Evolutionary conservation across 2,329 filamentous ascomycete species (phyloP).

Genomic region (Ophiostoma angusticollis): DNA sequence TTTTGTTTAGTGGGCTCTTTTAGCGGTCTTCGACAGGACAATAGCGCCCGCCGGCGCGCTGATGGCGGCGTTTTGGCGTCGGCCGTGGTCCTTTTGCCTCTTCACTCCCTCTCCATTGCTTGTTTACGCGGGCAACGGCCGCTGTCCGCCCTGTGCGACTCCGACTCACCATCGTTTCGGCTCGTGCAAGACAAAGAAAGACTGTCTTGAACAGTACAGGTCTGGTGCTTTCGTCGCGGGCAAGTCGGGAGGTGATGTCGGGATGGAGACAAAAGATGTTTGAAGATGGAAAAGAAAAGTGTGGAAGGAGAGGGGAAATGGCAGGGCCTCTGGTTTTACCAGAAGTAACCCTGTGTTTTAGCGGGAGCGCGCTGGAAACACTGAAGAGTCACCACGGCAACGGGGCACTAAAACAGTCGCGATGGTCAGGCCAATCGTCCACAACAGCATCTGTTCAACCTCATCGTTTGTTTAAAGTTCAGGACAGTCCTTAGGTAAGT

Average conservation of each 20-base stretch:
- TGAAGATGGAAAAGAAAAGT: not conserved
- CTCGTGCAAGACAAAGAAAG: not conserved
- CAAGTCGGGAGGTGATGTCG: not conserved
- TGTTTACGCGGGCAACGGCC: conserved; percentile 5
- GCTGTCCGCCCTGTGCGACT: conserved; percentile 5
- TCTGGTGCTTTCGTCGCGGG: not conserved
- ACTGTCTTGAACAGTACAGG: no score
- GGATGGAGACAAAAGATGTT: not conserved
- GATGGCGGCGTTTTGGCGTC: conserved; percentile 6
- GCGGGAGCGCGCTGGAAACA: no score
- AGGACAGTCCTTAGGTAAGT: no score
- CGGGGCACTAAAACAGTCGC: no score
- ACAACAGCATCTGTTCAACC: no score
- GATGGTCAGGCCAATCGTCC: no score
- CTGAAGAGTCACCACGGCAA: no score
- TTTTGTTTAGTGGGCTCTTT: not conserved
- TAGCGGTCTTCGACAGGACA: conserved; percentile 3
- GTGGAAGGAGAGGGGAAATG: no score
- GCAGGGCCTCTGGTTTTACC: no score
- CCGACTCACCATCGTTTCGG: conserved; percentile 7
- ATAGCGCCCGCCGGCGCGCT: not conserved
- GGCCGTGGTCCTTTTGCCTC: not conserved
- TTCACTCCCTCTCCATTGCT: not conserved
- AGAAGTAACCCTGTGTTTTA: no score
- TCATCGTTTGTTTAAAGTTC: no score